A percentile compares a stretch with the other conserved stretches of the same genome.
phyloP scores from a whole-genome alignment of 2,329 filamentous ascomycete genomes.

The Verticillium dahliae region DNA sequence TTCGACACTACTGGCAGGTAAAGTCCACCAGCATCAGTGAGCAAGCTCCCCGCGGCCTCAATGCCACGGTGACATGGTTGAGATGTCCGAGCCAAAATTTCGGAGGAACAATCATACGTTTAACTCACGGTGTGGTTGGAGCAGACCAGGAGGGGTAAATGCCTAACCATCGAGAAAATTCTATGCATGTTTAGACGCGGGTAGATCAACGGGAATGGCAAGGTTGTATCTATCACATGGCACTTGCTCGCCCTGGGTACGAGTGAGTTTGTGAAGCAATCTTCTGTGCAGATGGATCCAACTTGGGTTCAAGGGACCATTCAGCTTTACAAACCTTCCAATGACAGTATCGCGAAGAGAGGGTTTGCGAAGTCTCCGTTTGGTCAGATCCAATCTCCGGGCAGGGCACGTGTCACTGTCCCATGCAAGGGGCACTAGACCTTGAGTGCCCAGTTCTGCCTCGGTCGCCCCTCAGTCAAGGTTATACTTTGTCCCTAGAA shows the following conservation, averaged over 20 bases:
- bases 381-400: background rate
- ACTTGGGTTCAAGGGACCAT: no score
- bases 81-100: conserved; percentile 4
- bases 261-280: no score
- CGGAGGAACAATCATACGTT: conserved; percentile 13
- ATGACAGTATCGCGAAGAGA: no score
- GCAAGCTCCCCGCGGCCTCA: conserved; percentile 14
- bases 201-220: conserved; percentile 6
- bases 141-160: no score
- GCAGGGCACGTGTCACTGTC: background rate
- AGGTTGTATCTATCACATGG: conserved; percentile 10
- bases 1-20: background rate
- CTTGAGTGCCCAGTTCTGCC: background rate
- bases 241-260: conserved; percentile 2
- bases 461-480: background rate
- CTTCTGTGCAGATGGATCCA: no score
- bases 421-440: background rate
- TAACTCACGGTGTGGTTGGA: background rate
- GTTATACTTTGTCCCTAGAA: background rate
- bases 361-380: no score
- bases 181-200: background rate
- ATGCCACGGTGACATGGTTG: conserved; percentile 9
- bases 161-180: background rate
- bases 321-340: no score
- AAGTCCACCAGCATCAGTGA: conserved; percentile 10